phyloP scores from a whole-genome alignment of 441 rosid genomes.

The Gossypium schwendimanii region DNA sequence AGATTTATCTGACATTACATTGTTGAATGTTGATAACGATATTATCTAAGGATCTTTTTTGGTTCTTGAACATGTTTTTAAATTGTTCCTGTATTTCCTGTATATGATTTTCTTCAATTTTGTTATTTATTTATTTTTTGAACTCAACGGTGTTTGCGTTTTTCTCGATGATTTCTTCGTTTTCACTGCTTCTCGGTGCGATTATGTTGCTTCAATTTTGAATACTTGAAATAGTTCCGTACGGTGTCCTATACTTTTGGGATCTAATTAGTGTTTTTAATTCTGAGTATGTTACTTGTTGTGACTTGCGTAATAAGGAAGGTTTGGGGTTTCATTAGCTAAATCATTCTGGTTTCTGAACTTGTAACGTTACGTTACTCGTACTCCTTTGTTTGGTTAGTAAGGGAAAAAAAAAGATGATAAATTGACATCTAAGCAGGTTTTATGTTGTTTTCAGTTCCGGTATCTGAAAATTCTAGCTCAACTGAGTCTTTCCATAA shows the following conservation, averaged over 20 bases:
- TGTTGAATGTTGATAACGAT: neutral
- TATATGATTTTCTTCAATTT: neutral
- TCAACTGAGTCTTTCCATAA: constrained; percentile 5
- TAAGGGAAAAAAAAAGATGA: neutral
- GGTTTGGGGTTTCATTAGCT: neutral
- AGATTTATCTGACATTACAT: neutral
- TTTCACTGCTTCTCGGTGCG: neutral
- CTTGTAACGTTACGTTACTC: neutral
- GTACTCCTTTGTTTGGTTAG: neutral
- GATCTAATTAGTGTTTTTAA: neutral
- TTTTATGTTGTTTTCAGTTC: constrained; percentile 14
- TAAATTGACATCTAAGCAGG: neutral
- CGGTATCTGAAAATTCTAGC: constrained; percentile 1
- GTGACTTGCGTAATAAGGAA: neutral
- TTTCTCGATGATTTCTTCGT: neutral
- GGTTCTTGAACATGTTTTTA: neutral
- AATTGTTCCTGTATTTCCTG: neutral
- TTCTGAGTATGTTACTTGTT: neutral
- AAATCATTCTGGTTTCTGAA: constrained; percentile 3
- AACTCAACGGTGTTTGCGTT: neutral
- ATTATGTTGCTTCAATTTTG: neutral
- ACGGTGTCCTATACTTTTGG: neutral
- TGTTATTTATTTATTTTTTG: neutral
- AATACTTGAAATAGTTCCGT: neutral
- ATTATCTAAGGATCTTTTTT: neutral